Base-by-base conservation (phyloP, 164 flowering plant species). In the Cinnamomum micranthum region DNA sequence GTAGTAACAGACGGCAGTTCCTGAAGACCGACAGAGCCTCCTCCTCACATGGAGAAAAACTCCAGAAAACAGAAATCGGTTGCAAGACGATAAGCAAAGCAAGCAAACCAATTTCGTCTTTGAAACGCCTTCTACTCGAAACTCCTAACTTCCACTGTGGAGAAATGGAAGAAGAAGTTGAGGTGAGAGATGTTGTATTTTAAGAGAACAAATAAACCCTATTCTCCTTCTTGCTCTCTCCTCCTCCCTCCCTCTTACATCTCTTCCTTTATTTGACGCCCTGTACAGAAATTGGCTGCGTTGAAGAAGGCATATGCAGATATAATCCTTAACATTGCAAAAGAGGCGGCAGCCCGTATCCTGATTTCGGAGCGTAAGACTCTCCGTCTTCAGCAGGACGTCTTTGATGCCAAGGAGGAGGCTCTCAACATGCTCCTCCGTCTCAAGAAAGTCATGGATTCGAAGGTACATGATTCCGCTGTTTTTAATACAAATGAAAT, bases 301-400 rank as follows among this genome's bases (percentile, higher is more conserved):
- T 81, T 90, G 88, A 92, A 90, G 86, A 88, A 83, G 88, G 98
- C 90, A 4, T 92, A 91, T 71, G 96, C 96, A 62, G 96, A 92
- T 58, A 87, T 90, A 79, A 91, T 94, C 31, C 80, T 92, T 70
- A 87, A 87, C 77, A 90, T 89, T 50, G 87, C 97, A 17, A 90
- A 91, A 73, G 97, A 91, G 83, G 98, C 97, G 59, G 94, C 98
- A 52, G 87, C 88, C 41, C 84, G 93, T 76, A 79, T 92, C 66
- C 87, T 92, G 90, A 83, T 75, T 20, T 84, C 92, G 12, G 98
- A 92, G 86, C 77, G 87, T 55, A 91, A 80, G 77, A 88, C 97
- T 17, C 20, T 72, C 23, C 78, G 83, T 33, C 87, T 76, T 75
- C 88, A 89, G 79, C 84, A 79, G 62, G 95, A 90, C 70, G 84